Base-by-base conservation (phyloP, 169 alveolate genomes). In the Amoebophrya sp. region DNA sequence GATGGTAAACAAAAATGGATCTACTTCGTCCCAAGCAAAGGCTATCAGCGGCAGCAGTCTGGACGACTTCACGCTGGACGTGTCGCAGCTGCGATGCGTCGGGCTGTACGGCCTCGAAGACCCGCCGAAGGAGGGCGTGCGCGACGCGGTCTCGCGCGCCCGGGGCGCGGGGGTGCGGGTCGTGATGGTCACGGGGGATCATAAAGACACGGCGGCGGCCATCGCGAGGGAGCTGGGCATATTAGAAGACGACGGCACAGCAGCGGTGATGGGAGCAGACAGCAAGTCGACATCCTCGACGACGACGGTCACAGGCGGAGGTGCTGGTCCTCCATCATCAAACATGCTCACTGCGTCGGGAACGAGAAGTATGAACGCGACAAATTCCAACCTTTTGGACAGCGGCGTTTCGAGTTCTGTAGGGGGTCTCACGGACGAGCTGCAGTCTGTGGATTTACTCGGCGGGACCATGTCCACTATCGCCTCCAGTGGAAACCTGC, bases 111-210 rank as follows among this genome's bases (percentile, higher is more conserved):
- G 98, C 54, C 95, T 96, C 91, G 95, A 97, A 91, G 99, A 99
- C 95, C 99, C 99, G 47, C 98, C 99, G 14, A 96, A 99, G 92
- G 95, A 95, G 3, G 99, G 99, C 39, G 99, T 99, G 39, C 98
- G 98, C 89, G 98, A 95, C 54, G 99, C 99, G 40, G 97, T 99
- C 35, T 95, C 94, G 55, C 94, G 95, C 39, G 98, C 99, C 91
- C 94, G 96, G 88, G 96, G 94, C 77, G 99, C 99, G 3, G 99
- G 99, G 39, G 98, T 99, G 40, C 97, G 98, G 18, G 99, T 99
- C 14, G 96, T 99, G 89, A 99, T 99, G 99, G 99, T 99, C 77
- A 98, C 99, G 38, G 99, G 99, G 39, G 99, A 98, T 95, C 99
- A 98, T 95, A 97, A 95, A 92, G 95, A 95, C 14, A 98, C 99